Evolutionary conservation across 106 monocot species (phyloP), one percentile per base, ranked within the genome.

Genomic region (Platanthera guangdongensis): DNA sequence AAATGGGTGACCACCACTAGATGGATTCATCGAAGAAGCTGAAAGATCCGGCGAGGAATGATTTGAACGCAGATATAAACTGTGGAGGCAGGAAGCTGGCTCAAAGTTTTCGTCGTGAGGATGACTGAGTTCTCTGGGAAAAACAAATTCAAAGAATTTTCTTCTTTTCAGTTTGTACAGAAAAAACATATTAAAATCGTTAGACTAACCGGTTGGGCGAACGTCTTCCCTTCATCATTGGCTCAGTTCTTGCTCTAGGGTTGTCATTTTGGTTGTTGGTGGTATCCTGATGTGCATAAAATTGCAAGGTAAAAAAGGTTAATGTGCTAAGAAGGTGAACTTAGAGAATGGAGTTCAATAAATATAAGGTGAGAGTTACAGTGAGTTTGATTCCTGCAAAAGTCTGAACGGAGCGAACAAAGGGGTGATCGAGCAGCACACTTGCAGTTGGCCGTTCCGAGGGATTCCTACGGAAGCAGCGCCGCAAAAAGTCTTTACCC

Each of bases 381-480:
- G 30, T 39, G 5, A 80, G 62, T 49, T 85, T 88, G 12, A 94
- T 75, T 45, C 80, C 81, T 22, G 88, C 81, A 80, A 90, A 87
- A 59, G 85, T 79, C 62, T 86, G 87, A 51, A 87, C 73, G 16
- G 82, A 83, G 52, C 74, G 74, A 15, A 97, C 81, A 76, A 97
- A 97, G 57, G 89, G 82, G 75, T 97, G 96, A 6, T 94, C 91
- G 16, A 97, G 81, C 50, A 97, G 68, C 74, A 74, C 57, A 19
- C 15, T 79, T 78, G 96, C 93, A 47, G 89, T 83, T 52, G 96
- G 96, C 51, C 96, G 84, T 8, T 93, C 91, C 47, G 86, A 85
- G 1, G 96, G 93, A 80, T 94, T 91, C 75, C 96, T 86, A 25
- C 75, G 86, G 49, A 95, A 95, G 73, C 96, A 97, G 18, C 16